Base-by-base conservation (phyloP, 2,329 filamentous ascomycete species). In the Trichophaea hybrida region DNA sequence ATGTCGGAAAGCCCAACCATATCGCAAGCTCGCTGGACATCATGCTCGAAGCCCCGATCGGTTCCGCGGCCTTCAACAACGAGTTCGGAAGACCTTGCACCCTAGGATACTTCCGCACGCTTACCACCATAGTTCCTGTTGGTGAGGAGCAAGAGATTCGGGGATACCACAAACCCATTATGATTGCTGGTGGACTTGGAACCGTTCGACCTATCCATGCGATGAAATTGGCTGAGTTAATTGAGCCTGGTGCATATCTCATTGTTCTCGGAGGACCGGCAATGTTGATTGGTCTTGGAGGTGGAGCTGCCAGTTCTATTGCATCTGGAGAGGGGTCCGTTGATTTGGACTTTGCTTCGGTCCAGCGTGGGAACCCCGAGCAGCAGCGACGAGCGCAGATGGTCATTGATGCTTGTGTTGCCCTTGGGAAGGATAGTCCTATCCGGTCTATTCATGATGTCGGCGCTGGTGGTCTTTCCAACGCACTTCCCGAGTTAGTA, bases 381-480 rank as follows among this genome's bases (percentile, higher is more conserved):
- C 91, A 97, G 73, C 88, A 98, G 73, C 80, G 93, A 64, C 81
- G 93, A 68, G 93, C 91, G 1, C 93, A 98, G 74, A 94, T 97
- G 80, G 93, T 98, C 65, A 98, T 98, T 73, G 93, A 97, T 73
- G 84, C 88, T 4, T 98, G 93, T 71, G 83, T 86, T 33, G 84
- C 88, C 2, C 80, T 97, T 68, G 91, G 90, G 13, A 76, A 83
- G 3, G 77, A 88, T 64, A 97, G 86, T 70, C 93, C 93, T 0
- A 97, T 98, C 67, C 85, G 88, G 59, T 91, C 97, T 75, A 97
- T 98, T 65, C 93, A 98, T 71, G 93, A 98, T 70, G 93, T 98
- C 50, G 93, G 93, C 63, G 93, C 93, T 55, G 93, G 93, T 69
- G 93, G 93, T 61, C 75, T 90, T 35, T 89, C 85, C 1, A 85